Evolutionary conservation across 2,329 filamentous ascomycete species (phyloP).

Genomic region (Apiospora pterosperma): DNA sequence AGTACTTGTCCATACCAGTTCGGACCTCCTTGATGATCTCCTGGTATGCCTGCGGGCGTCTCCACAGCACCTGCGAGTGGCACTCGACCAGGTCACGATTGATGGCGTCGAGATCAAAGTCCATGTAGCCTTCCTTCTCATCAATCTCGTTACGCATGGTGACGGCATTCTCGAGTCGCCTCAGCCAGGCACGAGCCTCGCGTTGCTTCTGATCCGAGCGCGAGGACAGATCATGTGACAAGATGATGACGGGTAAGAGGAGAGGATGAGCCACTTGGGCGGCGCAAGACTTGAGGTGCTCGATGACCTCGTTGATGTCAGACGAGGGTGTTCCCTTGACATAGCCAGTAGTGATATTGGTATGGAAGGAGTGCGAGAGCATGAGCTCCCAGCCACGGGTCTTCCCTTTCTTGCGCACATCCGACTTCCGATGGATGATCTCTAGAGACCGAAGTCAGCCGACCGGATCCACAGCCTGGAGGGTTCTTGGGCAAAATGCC

Average conservation of each 20-base stretch:
- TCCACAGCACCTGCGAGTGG: slow-evolving; percentile 60
- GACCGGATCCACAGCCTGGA: background rate
- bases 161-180: slow-evolving; percentile 58
- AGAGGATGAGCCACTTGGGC: slow-evolving; percentile 54
- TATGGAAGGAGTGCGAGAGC: slow-evolving; percentile 54
- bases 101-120: slow-evolving; percentile 56
- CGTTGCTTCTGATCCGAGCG: slow-evolving; percentile 60
- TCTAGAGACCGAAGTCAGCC: slow-evolving; percentile 32
- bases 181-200: slow-evolving; percentile 59
- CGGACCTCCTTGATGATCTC: slow-evolving; percentile 50
- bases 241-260: slow-evolving; percentile 55
- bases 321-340: slow-evolving; percentile 59
- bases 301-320: slow-evolving; percentile 46
- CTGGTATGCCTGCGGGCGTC: slow-evolving; percentile 58
- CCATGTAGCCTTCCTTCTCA: slow-evolving; percentile 49
- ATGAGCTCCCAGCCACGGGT: slow-evolving; percentile 64
- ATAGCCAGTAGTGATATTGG: slow-evolving; percentile 55
- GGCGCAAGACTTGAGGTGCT: slow-evolving; percentile 47
- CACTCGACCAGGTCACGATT: slow-evolving; percentile 63
- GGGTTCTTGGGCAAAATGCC: too few species aligned
- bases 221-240: slow-evolving; percentile 54
- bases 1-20: slow-evolving; percentile 44
- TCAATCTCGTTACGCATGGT: slow-evolving; percentile 59
- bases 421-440: slow-evolving; percentile 63
- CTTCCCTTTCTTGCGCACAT: slow-evolving; percentile 61